phyloP scores from a whole-genome alignment of 23 red algal species.

The Cyanidiococcus yangmingshanensis region DNA sequence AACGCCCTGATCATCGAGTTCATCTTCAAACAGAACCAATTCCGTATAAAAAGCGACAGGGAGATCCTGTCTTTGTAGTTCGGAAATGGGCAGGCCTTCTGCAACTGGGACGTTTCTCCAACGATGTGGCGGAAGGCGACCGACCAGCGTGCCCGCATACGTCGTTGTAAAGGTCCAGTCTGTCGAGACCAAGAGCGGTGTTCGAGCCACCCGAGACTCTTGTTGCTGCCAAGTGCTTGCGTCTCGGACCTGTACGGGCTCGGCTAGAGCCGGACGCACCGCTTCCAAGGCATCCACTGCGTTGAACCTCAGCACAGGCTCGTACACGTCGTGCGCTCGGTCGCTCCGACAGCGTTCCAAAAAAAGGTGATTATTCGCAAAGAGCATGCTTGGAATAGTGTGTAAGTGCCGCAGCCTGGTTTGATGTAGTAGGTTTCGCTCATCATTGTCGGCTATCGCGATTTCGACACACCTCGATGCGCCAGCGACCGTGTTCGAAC shows the following conservation, averaged over 20 bases:
- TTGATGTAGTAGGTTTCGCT: neutral
- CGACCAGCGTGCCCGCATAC: neutral
- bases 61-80: slow-evolving; percentile 35
- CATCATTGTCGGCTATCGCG: neutral
- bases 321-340: neutral
- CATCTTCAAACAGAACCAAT: slow-evolving; percentile 78
- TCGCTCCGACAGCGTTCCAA: neutral
- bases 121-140: neutral
- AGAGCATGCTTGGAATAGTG: neutral
- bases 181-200: neutral
- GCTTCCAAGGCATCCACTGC: neutral
- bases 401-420: neutral
- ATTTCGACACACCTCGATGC: neutral
- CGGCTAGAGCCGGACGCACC: neutral
- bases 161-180: slow-evolving; percentile 14
- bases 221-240: slow-evolving; percentile 8
- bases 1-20: slow-evolving; percentile 87
- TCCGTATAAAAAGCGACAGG: slow-evolving; percentile 55
- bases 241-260: neutral
- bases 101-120: neutral
- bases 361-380: neutral
- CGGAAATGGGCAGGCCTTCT: neutral
- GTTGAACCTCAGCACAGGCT: neutral
- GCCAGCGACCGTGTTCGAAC: neutral
- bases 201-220: neutral